Evolutionary conservation across 1,284 basidiomycete genomes (phyloP), one percentile per base, ranked within the genome.

Genomic region (Tausonia pullulans): DNA sequence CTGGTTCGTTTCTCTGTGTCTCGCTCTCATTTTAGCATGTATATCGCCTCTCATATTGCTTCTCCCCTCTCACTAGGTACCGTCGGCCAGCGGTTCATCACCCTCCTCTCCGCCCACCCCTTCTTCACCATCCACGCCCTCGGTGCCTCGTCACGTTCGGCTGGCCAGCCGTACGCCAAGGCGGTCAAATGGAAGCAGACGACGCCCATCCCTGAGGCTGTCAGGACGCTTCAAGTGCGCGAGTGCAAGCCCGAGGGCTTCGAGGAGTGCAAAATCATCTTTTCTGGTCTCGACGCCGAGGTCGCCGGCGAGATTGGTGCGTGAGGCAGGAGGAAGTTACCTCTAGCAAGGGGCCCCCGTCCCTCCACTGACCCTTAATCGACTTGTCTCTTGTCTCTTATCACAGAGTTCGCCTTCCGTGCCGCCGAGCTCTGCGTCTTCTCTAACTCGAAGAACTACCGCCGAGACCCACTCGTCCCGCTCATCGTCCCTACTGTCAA

Each of bases 401-500:
- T 40, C 58, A 40, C 70, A 96, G 96, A 98, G 80, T 79, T 81
- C 50, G 87, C 87, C 0, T 96, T 98, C 79, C 81, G 95, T 70
- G 77, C 81, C 16, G 90, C 94, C 46, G 88, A 98, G 72, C 82
- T 97, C 59, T 85, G 88, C 63, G 88, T 99, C 41, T 99, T 98
- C 78, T 97, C 93, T 43, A 98, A 99, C 72, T 87, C 96, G n/a
- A 97, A 96, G 78, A 98, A 94, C 77, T 94, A 88, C 78, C 84
- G 96, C 62, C 81, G 92, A 50, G 95, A 98, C 77, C 92, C 92
- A 3, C 80, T 87, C 67, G 93, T 96, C n/a, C 96, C 96, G 0
- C 87, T 98, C 74, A 85, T 98, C 77, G 96, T 99, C 7, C 96
- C 96, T 13, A 86, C 98, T 71, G 94, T 97, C 70, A 99, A 99